Percentiles rank a stretch among this genome's conserved stretches.
Evolutionary conservation across 768 basidiomycete species (phyloP).

Genomic region (Rhodotorula paludigena): DNA sequence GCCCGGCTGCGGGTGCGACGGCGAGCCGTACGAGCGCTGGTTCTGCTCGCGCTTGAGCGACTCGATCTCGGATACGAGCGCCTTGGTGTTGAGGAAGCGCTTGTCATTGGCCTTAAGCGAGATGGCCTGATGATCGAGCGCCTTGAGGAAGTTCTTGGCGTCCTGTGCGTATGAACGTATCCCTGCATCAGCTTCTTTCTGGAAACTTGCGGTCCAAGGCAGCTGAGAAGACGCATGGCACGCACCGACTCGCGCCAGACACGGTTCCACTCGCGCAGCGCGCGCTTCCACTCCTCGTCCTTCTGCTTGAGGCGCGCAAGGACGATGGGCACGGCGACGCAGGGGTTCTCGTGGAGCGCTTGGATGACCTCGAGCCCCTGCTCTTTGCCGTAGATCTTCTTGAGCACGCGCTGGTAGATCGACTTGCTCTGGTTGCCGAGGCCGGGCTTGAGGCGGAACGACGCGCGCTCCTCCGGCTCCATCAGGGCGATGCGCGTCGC

Average conservation of each 20-base stretch:
- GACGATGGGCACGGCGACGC: conserved; percentile 84
- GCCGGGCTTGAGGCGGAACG: conserved; percentile 75
- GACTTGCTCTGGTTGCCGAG: conserved; percentile 82
- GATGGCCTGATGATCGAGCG: conserved; percentile 91
- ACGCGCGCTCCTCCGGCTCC: conserved; percentile 74
- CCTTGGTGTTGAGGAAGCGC: conserved; percentile 77
- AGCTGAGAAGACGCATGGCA: not conserved
- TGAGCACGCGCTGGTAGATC: conserved; percentile 86
- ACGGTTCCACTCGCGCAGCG: conserved; percentile 89
- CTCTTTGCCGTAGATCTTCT: conserved; percentile 85
- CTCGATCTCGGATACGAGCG: conserved; percentile 77
- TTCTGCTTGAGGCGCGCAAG: conserved; percentile 81
- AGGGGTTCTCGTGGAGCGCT: conserved; percentile 86
- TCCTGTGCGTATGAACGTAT: conserved; percentile 55
- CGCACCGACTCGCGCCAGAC: conserved; percentile 81
- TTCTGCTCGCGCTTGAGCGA: conserved; percentile 60
- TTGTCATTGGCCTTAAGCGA: conserved; percentile 95
- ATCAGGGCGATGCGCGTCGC: conserved; percentile 77
- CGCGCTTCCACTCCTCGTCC: conserved; percentile 93
- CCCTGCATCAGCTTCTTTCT: too few relatives aligned
- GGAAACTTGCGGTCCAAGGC: not conserved
- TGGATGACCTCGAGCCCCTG: conserved; percentile 68
- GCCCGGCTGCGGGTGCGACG: conserved; percentile 45
- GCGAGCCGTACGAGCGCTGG: conserved; percentile 52
- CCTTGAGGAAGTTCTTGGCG: conserved; percentile 96